phyloP scores from a whole-genome alignment of 129 eudicot genomes.

The Flaveria brownii region DNA sequence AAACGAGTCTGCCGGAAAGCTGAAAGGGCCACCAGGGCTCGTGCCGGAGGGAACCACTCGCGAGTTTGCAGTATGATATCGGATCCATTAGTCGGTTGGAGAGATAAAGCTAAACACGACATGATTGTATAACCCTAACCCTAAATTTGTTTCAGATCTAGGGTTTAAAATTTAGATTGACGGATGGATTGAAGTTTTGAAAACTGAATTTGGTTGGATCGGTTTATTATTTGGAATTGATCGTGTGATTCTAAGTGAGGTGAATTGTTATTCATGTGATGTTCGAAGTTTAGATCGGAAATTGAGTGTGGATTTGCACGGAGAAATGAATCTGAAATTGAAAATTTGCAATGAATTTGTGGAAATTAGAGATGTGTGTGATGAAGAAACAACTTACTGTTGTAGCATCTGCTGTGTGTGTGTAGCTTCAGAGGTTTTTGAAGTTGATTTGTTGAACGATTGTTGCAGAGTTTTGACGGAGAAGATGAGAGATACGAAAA shows the following conservation, averaged over 20 bases:
- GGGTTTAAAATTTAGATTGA: slow-evolving; percentile 10
- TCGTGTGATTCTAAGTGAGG: not conserved
- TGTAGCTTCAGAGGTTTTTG: slow-evolving; percentile 14
- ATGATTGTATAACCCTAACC: slow-evolving; percentile 36
- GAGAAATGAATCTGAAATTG: slow-evolving; percentile 25
- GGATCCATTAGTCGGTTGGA: slow-evolving; percentile 89
- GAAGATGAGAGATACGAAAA: slow-evolving; percentile 12
- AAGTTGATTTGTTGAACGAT: slow-evolving; percentile 23
- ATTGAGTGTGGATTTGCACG: not conserved
- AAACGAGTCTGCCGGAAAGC: slow-evolving; percentile 80
- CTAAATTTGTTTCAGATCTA: slow-evolving; percentile 29
- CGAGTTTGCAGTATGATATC: slow-evolving; percentile 93
- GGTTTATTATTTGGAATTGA: slow-evolving; percentile 6
- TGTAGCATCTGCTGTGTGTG: slow-evolving; percentile 16
- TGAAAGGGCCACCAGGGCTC: slow-evolving; percentile 88
- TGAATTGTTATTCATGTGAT: slow-evolving; percentile 18
- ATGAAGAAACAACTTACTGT: slow-evolving; percentile 28
- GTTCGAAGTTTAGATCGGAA: slow-evolving; percentile 22
- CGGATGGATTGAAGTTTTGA: not conserved
- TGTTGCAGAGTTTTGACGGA: slow-evolving; percentile 20
- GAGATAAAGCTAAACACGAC: slow-evolving; percentile 91
- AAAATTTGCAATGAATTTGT: slow-evolving; percentile 11
- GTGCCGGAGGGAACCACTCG: slow-evolving; percentile 97
- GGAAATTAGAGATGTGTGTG: slow-evolving; percentile 1
- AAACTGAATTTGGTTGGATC: slow-evolving; percentile 12